A percentile compares a stretch with the other conserved stretches of the same genome.
phyloP scores from a whole-genome alignment of 2,329 filamentous ascomycete genomes.

The Sphaerulina vaccinii region DNA sequence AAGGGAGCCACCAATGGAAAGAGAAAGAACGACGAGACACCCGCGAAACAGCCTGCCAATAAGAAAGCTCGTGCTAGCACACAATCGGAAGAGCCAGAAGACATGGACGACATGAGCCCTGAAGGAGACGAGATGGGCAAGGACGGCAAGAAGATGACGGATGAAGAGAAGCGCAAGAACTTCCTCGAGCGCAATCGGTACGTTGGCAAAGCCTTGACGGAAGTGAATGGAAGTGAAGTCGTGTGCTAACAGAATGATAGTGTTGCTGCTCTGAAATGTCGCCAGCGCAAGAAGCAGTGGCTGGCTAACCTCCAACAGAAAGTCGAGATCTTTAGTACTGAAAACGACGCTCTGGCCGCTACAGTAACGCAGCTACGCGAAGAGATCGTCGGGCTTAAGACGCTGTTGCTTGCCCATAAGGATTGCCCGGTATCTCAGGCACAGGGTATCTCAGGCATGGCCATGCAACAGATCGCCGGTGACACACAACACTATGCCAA shows the following conservation, averaged over 20 bases:
- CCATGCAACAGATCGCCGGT: constrained; percentile 52
- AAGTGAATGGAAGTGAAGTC: no score
- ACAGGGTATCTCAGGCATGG: constrained; percentile 63
- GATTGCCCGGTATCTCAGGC: constrained; percentile 91
- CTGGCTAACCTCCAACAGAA: constrained; percentile 90
- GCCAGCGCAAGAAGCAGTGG: constrained; percentile 99
- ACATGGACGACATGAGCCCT: constrained; percentile 52
- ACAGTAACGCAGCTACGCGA: constrained; percentile 84
- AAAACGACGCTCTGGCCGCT: constrained; percentile 82
- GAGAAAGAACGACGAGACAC: constrained; percentile 73
- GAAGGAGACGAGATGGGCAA: constrained; percentile 46
- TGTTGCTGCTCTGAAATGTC: constrained; percentile 92
- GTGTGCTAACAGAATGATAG: constrained; percentile 50
- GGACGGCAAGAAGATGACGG: constrained; percentile 84
- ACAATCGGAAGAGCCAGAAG: constrained; percentile 51
- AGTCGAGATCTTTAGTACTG: constrained; percentile 86
- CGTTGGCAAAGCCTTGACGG: constrained; percentile 35
- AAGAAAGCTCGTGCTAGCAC: constrained; percentile 71
- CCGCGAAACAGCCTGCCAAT: constrained; percentile 61
- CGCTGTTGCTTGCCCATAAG: constrained; percentile 87
- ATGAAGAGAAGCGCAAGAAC: constrained; percentile 97
- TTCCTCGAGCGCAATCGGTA: constrained; percentile 96
- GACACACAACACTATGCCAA: constrained; percentile 45
- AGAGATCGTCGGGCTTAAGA: constrained; percentile 93
- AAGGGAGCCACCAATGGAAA: constrained; percentile 62